These are phyloP conservation scores for Collybia sordida DNA, from an alignment of 768 basidiomycete species.

Conservation along the genomic window DNA sequence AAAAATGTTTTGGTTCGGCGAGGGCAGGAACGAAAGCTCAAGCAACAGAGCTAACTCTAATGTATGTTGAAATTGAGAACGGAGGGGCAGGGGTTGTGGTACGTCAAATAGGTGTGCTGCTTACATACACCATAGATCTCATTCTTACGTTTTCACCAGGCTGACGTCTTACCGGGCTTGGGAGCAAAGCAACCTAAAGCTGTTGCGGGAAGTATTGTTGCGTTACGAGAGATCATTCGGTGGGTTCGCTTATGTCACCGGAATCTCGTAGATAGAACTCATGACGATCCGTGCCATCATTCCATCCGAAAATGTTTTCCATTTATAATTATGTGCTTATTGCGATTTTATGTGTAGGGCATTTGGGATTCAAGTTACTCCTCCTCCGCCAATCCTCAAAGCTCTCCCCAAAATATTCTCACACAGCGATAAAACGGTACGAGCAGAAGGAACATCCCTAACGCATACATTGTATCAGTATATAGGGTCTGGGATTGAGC, in stretches of 20 bases:
- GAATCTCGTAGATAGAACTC: no score
- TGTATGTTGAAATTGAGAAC: constrained; percentile 95
- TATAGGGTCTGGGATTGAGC: constrained; percentile 80
- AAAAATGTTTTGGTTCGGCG: constrained; percentile 92
- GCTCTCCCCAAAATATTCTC: constrained; percentile 89
- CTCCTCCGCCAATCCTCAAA: constrained; percentile 81
- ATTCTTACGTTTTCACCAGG: constrained; percentile 39
- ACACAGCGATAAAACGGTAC: constrained; percentile 93
- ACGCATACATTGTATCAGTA: constrained; percentile 80
- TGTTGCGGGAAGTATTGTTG: constrained; percentile 76
- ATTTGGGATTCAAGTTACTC: constrained; percentile 77
- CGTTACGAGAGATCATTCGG: constrained; percentile 84
- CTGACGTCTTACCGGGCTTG: constrained; percentile 81
- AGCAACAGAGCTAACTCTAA: constrained; percentile 79
- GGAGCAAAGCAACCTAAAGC: constrained; percentile 93
- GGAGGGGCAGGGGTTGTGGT: constrained; percentile 85
- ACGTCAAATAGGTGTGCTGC: constrained; percentile 38
- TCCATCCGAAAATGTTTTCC: background rate
- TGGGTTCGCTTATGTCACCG: constrained; percentile 34
- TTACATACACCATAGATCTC: constrained; percentile 22
- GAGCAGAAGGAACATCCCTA: constrained; percentile 84
- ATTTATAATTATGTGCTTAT: background rate
- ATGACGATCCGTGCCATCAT: no score
- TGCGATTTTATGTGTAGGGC: constrained; percentile 39
- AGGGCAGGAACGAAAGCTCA: constrained; percentile 89